Evolutionary conservation across 179 eudicot genomes (phyloP).

Genomic region (Beta lomatogona): DNA sequence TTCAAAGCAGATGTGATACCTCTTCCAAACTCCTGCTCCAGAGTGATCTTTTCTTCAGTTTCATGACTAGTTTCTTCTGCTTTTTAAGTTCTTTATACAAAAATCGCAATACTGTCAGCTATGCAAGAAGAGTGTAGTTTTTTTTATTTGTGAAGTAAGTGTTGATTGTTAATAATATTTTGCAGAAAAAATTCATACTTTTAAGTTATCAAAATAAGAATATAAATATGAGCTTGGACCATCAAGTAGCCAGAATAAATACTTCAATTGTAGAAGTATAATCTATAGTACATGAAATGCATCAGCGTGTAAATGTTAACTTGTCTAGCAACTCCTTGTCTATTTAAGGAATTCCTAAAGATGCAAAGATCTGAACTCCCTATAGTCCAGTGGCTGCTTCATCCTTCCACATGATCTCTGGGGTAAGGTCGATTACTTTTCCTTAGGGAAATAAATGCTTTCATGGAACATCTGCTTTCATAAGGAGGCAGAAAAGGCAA

Average conservation of each 20-base stretch:
- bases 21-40: slow-evolving; percentile 96
- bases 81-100: slow-evolving; percentile 77
- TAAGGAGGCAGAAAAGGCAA: too few relatives aligned
- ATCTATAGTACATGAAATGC: background rate
- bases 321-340: background rate
- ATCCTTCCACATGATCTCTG: too few relatives aligned
- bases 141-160: background rate
- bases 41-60: slow-evolving; percentile 82
- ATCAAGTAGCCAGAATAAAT: background rate
- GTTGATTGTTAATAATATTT: background rate
- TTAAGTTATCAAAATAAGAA: background rate
- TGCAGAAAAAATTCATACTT: background rate
- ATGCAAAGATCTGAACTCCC: too few relatives aligned
- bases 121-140: slow-evolving; percentile 23
- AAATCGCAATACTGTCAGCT: slow-evolving; percentile 59
- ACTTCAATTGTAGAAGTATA: background rate
- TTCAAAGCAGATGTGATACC: slow-evolving; percentile 42
- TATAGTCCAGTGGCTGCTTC: too few relatives aligned
- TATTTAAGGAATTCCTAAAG: too few relatives aligned
- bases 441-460: too few relatives aligned
- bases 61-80: slow-evolving; percentile 83
- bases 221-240: background rate
- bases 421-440: too few relatives aligned
- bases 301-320: background rate
- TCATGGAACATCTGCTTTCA: too few relatives aligned